These are phyloP conservation scores for Aspergillus niger DNA, from an alignment of 2,329 filamentous ascomycete genomes.

Conservation along the genomic window DNA sequence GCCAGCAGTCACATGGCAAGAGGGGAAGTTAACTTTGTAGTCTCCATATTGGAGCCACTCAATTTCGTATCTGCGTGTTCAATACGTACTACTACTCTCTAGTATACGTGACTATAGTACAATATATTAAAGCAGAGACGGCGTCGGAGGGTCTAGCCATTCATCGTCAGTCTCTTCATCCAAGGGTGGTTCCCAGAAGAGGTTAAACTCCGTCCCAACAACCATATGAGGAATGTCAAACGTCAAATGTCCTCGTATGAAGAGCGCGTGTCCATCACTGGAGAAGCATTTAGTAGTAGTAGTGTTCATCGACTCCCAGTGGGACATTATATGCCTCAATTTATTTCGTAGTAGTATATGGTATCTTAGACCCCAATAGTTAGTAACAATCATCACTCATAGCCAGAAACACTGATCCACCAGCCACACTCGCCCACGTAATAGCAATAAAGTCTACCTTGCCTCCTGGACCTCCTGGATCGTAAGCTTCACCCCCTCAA, in stretches of 20 bases:
- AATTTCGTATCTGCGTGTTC: neutral
- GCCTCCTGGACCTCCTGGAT: constrained; percentile 34
- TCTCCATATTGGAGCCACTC: neutral
- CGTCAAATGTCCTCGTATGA: neutral
- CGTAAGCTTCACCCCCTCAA: constrained; percentile 62
- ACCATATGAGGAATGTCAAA: neutral
- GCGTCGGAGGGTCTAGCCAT: too few species aligned
- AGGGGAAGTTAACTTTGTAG: neutral
- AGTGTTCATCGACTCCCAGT: neutral
- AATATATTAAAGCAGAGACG: too few species aligned
- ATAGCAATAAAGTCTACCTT: constrained; percentile 14
- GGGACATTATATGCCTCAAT: neutral
- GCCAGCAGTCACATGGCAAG: neutral
- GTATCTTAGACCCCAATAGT: neutral
- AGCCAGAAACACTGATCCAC: neutral
- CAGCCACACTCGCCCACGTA: neutral
- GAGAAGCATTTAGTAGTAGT: neutral
- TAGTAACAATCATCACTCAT: neutral
- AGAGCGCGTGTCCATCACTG: neutral
- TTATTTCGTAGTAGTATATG: neutral
- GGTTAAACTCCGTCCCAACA: neutral
- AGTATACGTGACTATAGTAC: too few species aligned
- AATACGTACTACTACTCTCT: neutral
- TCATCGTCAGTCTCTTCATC: too few species aligned
- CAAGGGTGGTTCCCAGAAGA: neutral